Conservation (phyloP, 1,139 yeast genomes). For the Suhomyces panamericanus region DNA sequence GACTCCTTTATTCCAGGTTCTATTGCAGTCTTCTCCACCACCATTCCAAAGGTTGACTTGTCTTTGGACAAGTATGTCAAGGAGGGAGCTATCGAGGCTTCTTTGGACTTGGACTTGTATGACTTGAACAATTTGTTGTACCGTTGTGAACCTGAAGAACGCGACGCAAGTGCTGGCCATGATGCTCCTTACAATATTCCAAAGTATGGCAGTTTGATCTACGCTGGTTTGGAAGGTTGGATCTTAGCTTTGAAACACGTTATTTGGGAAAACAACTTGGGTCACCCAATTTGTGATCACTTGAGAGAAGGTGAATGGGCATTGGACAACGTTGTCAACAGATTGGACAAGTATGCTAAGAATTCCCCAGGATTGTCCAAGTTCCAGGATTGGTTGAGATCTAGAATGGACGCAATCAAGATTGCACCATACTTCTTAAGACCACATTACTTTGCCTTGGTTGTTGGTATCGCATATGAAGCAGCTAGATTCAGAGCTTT, state of each 20-base stretch:
- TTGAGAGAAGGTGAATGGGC: conserved; percentile 90
- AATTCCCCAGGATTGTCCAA: conserved; percentile 46
- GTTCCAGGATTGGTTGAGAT: conserved; percentile 67
- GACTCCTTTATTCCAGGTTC: conserved; percentile 82
- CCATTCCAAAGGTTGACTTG: conserved; percentile 54
- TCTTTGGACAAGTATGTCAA: conserved; percentile 64
- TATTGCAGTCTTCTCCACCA: conserved; percentile 78
- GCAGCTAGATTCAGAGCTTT: conserved; percentile 74
- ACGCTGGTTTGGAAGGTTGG: conserved; percentile 96
- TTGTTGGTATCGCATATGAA: conserved; percentile 77
- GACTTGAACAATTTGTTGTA: conserved; percentile 78
- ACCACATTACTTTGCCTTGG: conserved; percentile 84
- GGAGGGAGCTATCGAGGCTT: conserved; percentile 74
- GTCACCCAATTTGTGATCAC: conserved; percentile 80
- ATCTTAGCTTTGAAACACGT: conserved; percentile 63
- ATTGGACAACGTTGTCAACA: conserved; percentile 65
- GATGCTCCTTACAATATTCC: conserved; percentile 79
- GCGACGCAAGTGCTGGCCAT: conserved; percentile 70
- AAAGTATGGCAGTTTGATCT: conserved; percentile 66
- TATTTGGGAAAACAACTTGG: conserved; percentile 70
- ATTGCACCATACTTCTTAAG: conserved; percentile 73
- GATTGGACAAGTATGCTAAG: conserved; percentile 58
- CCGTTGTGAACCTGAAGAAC: conserved; percentile 83
- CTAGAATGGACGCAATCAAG: conserved; percentile 65
- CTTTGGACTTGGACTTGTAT: conserved; percentile 56